Evolutionary conservation across 1,284 basidiomycete genomes (phyloP).

Genomic region (Sporisorium sorghi): DNA sequence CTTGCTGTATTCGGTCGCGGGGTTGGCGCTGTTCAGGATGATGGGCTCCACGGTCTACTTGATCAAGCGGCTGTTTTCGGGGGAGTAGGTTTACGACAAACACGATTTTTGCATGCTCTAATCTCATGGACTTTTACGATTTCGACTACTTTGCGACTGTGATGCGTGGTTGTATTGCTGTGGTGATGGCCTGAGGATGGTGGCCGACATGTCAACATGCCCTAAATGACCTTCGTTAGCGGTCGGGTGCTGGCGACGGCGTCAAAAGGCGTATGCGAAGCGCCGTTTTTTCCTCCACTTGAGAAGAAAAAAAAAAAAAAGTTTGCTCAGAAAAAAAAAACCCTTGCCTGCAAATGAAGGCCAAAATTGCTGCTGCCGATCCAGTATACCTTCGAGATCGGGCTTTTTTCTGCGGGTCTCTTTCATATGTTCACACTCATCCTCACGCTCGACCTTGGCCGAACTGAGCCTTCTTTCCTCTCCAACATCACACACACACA

Average conservation of each 20-base stretch:
- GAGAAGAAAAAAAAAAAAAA: slow-evolving; percentile 7
- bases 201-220: too few relatives aligned
- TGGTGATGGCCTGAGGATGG: too few relatives aligned
- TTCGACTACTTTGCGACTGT: not conserved
- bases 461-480: not conserved
- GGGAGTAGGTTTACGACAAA: slow-evolving; percentile 31
- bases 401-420: not conserved
- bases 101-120: not conserved
- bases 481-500: slow-evolving; percentile 1
- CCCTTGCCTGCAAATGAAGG: not conserved
- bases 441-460: not conserved
- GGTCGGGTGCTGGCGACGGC: not conserved
- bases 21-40: slow-evolving; percentile 59
- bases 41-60: slow-evolving; percentile 53
- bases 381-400: not conserved
- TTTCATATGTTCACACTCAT: slow-evolving; percentile 4
- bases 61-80: slow-evolving; percentile 60
- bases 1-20: slow-evolving; percentile 63
- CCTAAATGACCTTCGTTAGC: too few relatives aligned
- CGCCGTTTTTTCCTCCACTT: slow-evolving; percentile 12
- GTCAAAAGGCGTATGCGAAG: not conserved
- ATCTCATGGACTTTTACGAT: slow-evolving; percentile 7
- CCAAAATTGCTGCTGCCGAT: not conserved
- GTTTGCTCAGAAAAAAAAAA: slow-evolving; percentile 12
- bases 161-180: not conserved